phyloP scores from a whole-genome alignment of 768 basidiomycete species.

The Termitomyces eurrhizus region DNA sequence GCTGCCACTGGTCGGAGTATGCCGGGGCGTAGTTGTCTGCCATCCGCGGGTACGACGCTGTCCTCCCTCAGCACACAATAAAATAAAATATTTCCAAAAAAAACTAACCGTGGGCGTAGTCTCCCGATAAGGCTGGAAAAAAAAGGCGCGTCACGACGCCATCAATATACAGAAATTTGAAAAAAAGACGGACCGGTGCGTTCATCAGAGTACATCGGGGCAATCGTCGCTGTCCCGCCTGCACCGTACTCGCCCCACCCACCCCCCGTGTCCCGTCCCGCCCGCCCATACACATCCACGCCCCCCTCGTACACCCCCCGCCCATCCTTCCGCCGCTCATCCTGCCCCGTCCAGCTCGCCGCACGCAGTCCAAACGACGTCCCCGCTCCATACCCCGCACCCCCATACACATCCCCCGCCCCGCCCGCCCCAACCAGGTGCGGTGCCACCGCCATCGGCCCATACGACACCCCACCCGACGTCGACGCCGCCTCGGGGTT shows the following conservation, averaged over 20 bases:
- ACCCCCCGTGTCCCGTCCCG: constrained; percentile 26
- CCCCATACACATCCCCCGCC: constrained; percentile 12
- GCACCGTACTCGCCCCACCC: constrained; percentile 15
- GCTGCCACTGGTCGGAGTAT: constrained; percentile 36
- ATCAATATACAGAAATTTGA: neutral
- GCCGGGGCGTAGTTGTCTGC: constrained; percentile 18
- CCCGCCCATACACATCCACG: constrained; percentile 13
- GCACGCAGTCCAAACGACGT: constrained; percentile 54
- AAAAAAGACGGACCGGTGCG: constrained; percentile 47
- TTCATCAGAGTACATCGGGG: constrained; percentile 54
- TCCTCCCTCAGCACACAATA: too few relatives aligned
- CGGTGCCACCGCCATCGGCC: neutral
- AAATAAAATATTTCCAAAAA: neutral
- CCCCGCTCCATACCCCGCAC: constrained; percentile 18
- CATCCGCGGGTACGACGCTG: neutral
- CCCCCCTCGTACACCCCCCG: neutral
- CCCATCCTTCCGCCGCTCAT: constrained; percentile 23
- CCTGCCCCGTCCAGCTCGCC: constrained; percentile 43
- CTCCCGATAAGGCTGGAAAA: constrained; percentile 35
- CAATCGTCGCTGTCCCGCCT: neutral
- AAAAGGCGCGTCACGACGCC: neutral
- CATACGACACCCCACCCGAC: neutral
- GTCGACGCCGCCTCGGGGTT: constrained; percentile 34
- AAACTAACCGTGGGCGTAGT: constrained; percentile 37
- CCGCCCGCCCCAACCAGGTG: neutral